Evolutionary conservation across 225 moss, liverwort and hornwort genomes (phyloP).

Genomic region (Climacium dendroides): DNA sequence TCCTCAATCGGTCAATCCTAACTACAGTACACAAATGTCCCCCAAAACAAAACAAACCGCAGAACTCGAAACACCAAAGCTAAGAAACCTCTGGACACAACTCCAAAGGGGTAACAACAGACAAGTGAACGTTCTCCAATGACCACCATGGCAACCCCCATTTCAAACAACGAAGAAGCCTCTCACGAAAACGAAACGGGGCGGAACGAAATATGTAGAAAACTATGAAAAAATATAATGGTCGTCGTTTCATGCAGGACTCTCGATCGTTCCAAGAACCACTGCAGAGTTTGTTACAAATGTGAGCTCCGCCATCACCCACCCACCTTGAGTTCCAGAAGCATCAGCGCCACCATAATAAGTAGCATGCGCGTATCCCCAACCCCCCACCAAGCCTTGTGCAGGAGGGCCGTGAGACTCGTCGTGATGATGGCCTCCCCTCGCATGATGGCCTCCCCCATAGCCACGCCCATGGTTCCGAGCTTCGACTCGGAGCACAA

Average conservation of each 20-base stretch:
- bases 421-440: not conserved
- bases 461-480: not conserved
- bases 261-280: not conserved
- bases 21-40: not conserved
- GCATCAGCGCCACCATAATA: slow-evolving; percentile 58
- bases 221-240: not conserved
- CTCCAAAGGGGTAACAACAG: not conserved
- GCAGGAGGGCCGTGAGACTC: not conserved
- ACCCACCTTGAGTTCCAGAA: slow-evolving; percentile 57
- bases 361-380: slow-evolving; percentile 46
- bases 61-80: not conserved
- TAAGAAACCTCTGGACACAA: not conserved
- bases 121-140: not conserved
- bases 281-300: not conserved
- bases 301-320: not conserved
- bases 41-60: too few species aligned
- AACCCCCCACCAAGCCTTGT: not conserved
- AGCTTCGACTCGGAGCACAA: slow-evolving; percentile 3
- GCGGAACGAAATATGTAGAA: not conserved
- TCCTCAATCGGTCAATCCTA: not conserved
- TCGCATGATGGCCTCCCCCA: not conserved
- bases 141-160: not conserved
- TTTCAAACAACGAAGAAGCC: not conserved
- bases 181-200: too few species aligned
- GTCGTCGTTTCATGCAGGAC: too few species aligned